These are phyloP conservation scores for Fraxinus ornus DNA, from an alignment of 305 asterid species.

Conservation along the genomic window DNA sequence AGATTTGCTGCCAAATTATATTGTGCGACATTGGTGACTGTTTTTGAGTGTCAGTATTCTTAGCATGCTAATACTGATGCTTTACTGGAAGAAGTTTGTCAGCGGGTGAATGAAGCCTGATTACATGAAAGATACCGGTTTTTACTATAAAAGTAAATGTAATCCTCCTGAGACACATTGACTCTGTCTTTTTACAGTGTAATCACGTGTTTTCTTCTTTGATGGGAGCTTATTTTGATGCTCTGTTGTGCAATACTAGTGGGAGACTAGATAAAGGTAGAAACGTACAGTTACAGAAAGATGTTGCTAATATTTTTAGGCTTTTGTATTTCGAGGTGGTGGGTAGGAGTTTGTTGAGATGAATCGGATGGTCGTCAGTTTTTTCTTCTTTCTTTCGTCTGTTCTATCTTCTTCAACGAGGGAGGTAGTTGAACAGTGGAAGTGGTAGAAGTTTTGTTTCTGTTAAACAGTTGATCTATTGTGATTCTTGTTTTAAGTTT, in stretches of 20 bases:
- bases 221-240: slow-evolving; percentile 37
- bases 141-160: neutral
- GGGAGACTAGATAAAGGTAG: slow-evolving; percentile 19
- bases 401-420: neutral
- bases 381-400: neutral
- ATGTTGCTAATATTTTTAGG: neutral
- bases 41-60: neutral
- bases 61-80: neutral
- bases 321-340: slow-evolving; percentile 3
- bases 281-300: slow-evolving; percentile 18
- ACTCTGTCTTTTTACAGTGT: slow-evolving; percentile 20
- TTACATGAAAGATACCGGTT: neutral
- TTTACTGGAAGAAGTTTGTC: neutral
- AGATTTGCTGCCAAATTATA: too few species aligned
- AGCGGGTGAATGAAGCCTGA: neutral
- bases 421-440: neutral
- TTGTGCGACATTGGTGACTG: neutral
- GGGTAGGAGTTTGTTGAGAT: neutral
- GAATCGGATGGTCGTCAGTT: neutral
- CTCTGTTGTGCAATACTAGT: slow-evolving; percentile 27
- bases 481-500: neutral
- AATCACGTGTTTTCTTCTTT: slow-evolving; percentile 2
- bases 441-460: neutral
- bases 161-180: neutral
- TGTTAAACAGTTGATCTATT: neutral